A percentile compares a stretch with the other conserved stretches of the same genome.
These are phyloP conservation scores for Dipodascus albidus DNA, from an alignment of 805 yeast genomes.

Conservation along the genomic window DNA sequence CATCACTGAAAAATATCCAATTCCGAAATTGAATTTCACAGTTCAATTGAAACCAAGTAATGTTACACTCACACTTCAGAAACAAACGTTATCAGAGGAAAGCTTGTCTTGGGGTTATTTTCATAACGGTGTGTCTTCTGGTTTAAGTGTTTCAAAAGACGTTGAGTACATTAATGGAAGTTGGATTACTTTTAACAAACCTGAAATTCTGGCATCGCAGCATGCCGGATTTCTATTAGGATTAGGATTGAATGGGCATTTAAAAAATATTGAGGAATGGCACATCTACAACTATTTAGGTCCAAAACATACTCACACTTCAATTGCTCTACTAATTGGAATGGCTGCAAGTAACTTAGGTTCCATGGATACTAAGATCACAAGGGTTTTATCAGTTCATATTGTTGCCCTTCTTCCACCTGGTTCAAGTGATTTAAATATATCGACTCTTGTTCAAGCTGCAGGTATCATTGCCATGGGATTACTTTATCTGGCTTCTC, in stretches of 20 bases:
- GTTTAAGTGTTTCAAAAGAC: slow-evolving; percentile 58
- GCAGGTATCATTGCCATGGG: slow-evolving; percentile 92
- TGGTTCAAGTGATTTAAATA: slow-evolving; percentile 84
- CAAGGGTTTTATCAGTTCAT: slow-evolving; percentile 87
- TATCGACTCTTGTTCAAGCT: slow-evolving; percentile 70
- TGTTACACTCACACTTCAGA: slow-evolving; percentile 50
- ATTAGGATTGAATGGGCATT: slow-evolving; percentile 82
- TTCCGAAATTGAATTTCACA: slow-evolving; percentile 63
- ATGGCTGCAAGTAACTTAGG: slow-evolving; percentile 84
- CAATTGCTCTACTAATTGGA: slow-evolving; percentile 81
- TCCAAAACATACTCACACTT: slow-evolving; percentile 73
- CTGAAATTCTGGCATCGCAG: slow-evolving; percentile 58
- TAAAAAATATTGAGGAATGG: slow-evolving; percentile 83
- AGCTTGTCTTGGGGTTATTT: slow-evolving; percentile 73
- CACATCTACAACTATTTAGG: slow-evolving; percentile 88
- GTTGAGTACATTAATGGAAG: slow-evolving; percentile 70
- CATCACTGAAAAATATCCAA: slow-evolving; percentile 73
- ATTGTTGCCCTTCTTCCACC: slow-evolving; percentile 82
- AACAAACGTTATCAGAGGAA: slow-evolving; percentile 37
- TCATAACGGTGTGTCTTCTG: slow-evolving; percentile 86
- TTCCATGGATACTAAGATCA: slow-evolving; percentile 72
- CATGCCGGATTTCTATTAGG: slow-evolving; percentile 96
- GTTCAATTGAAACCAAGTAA: slow-evolving; percentile 54
- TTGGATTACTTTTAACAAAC: slow-evolving; percentile 85
- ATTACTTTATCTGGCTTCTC: slow-evolving; percentile 61